A percentile compares a stretch with the other conserved stretches of the same genome.
These are phyloP conservation scores for Pseudogymnoascus sp. DNA, from an alignment of 2,329 filamentous ascomycete species.

Conservation along the genomic window DNA sequence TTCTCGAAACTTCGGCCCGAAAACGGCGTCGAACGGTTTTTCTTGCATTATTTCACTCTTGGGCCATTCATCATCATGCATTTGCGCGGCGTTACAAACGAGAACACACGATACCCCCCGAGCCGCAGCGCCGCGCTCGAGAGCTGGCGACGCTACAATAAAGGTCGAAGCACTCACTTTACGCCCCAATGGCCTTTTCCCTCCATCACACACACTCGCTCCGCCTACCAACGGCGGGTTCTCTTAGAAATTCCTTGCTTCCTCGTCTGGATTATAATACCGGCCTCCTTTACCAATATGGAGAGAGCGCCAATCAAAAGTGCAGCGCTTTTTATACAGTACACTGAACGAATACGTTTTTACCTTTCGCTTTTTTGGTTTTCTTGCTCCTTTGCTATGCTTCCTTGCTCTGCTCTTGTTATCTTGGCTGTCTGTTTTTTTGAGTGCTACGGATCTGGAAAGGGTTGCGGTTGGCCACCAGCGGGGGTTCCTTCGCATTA, in stretches of 20 bases:
- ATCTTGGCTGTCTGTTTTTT: neutral
- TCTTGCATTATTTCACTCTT: neutral
- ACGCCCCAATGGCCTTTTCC: neutral
- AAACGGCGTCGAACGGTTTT: neutral
- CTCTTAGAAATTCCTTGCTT: neutral
- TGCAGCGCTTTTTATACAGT: slow-evolving; percentile 2
- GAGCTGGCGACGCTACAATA: slow-evolving; percentile 6
- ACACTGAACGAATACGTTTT: neutral
- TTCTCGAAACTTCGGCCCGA: neutral
- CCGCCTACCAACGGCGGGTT: neutral
- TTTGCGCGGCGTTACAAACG: slow-evolving; percentile 8
- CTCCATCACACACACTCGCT: neutral
- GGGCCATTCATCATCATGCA: slow-evolving; percentile 5
- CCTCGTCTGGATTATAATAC: neutral
- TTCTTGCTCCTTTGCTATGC: neutral
- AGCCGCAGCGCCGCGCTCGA: neutral
- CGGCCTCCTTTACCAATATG: neutral
- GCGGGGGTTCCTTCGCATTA: neutral
- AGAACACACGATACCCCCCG: slow-evolving; percentile 6
- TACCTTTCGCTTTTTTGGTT: neutral
- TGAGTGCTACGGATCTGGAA: neutral
- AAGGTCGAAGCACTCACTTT: neutral
- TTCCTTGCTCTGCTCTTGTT: neutral
- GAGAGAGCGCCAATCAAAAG: slow-evolving; percentile 4
- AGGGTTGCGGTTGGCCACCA: neutral